Percentiles rank a stretch among this genome's conserved stretches.
Conservation (phyloP, 257 asterid species). For the Verbascum thapsus region DNA sequence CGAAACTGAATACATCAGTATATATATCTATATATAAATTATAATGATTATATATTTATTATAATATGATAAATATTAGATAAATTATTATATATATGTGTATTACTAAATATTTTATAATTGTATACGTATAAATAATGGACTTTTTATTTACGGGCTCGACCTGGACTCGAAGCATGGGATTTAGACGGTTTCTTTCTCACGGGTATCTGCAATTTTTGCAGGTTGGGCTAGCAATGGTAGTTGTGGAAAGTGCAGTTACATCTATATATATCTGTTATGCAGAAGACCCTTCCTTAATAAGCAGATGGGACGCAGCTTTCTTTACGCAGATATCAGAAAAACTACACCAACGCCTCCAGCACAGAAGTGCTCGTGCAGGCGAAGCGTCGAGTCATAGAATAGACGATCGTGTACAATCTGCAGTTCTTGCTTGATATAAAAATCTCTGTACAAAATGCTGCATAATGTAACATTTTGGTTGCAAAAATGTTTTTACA, state of each 20-base stretch:
- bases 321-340: conserved; percentile 80
- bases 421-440: conserved; percentile 48
- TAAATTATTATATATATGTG: no score
- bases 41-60: no score
- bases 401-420: conserved; percentile 58
- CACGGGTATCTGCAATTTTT: not conserved
- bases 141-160: no score
- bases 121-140: no score
- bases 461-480: conserved; percentile 21
- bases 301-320: conserved; percentile 81
- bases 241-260: conserved; percentile 95
- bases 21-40: no score
- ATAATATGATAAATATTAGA: no score
- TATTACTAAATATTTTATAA: no score
- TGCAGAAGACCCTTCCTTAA: conserved; percentile 85
- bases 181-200: conserved; percentile 14
- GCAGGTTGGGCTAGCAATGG: conserved; percentile 94
- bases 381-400: conserved; percentile 60
- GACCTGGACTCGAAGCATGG: no score
- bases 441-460: not conserved
- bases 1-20: no score
- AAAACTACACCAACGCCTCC: conserved; percentile 82
- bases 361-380: conserved; percentile 87
- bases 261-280: conserved; percentile 89
- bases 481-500: not conserved